Percentiles rank a stretch among this genome's conserved stretches.
Evolutionary conservation across 169 alveolate genomes (phyloP).

Genomic region (Cytauxzoon felis): DNA sequence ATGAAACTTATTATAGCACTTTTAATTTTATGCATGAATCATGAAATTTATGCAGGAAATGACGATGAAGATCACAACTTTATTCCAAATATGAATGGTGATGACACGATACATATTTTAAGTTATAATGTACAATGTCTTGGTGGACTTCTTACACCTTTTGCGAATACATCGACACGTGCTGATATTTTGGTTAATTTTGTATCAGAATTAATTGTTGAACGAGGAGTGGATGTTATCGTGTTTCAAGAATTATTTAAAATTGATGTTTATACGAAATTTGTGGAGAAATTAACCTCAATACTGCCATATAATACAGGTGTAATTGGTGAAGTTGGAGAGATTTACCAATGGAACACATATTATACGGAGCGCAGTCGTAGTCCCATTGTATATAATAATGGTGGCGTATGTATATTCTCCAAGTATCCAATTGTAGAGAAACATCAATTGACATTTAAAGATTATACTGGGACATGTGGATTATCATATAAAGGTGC

Average conservation of each 20-base stretch:
- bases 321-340: constrained; percentile 7
- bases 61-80: no score
- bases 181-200: constrained; percentile 10
- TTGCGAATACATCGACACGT: constrained; percentile 3
- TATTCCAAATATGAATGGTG: no score
- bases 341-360: neutral
- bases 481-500: constrained; percentile 76
- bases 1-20: no score
- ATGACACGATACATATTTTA: constrained; percentile 27
- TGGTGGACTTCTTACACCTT: constrained; percentile 19
- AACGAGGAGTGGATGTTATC: constrained; percentile 55
- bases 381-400: no score
- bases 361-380: neutral
- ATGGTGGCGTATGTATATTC: constrained; percentile 48
- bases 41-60: no score
- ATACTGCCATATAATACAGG: constrained; percentile 53
- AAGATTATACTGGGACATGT: neutral
- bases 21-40: no score
- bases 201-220: constrained; percentile 27
- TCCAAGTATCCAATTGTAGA: constrained; percentile 24
- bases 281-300: constrained; percentile 13
- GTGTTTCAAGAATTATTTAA: constrained; percentile 65
- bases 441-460: constrained; percentile 12
- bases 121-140: constrained; percentile 68
- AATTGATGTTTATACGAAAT: neutral